Evolutionary conservation across 2,329 filamentous ascomycete species (phyloP), one percentile per base, ranked within the genome.

Genomic region (Talaromyces sp.): DNA sequence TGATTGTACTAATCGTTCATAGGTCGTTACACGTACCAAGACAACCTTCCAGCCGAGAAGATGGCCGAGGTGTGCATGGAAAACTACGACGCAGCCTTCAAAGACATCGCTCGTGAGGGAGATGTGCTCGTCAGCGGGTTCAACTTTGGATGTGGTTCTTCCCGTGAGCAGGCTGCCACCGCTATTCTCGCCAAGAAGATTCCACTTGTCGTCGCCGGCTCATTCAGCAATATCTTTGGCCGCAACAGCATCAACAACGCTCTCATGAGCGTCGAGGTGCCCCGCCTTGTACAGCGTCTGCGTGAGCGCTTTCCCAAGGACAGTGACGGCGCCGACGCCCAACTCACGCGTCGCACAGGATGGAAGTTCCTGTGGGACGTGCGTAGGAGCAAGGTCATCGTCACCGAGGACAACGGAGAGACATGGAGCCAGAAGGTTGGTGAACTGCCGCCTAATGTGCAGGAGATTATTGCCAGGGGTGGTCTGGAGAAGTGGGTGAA

Each of bases 61-160:
- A 97, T 98, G 93, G 91, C 91, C 0, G 80, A 89, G 65, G 92
- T 93, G 0, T 93, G 89, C 75, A 97, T 98, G 92, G 84, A 89
- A 72, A 98, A 98, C 81, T 98, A 96, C 77, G 93, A 98, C 71
- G 77, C 83, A 0, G 72, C 80, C 0, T 97, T 97, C 72, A 74
- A 81, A 10, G 73, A 77, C 0, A 80, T 87, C 38, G 87, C 89
- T 52, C 49, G 49, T 29, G 49, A 26, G 27, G 86, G 86, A 55
- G 93, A 98, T 68, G 90, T 97, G 58, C 55, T 97, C 0, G 92
- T 97, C 0, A 78, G 87, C 0, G 92, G 92, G 29, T 95, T 87
- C 80, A 96, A 96, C 79, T 52, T 52, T 29, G 49, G 49, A 17
- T 52, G 49, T 31, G 49, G 49, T 27, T 52, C 49, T 52, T 27